phyloP scores from a whole-genome alignment of 345 rosid genomes.

The Clarkia xantiana region DNA sequence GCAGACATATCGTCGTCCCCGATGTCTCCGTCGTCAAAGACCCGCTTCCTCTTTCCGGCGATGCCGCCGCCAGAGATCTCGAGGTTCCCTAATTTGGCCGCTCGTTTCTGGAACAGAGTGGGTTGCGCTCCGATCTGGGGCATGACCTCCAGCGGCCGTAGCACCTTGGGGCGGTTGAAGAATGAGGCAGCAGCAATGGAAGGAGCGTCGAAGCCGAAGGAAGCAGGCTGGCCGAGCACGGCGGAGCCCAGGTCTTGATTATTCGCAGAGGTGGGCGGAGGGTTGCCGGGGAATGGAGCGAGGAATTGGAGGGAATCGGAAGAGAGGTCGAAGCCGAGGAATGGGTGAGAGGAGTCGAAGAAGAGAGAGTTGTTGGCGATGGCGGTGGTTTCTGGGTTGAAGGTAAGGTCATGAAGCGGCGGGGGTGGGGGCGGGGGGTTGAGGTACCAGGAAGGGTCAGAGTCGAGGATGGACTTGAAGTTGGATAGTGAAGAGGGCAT shows the following conservation, averaged over 20 bases:
- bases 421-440: conserved; percentile 34
- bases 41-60: conserved; percentile 11
- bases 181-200: conserved; percentile 7
- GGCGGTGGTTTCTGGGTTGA: conserved; percentile 21
- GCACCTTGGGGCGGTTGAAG: conserved; percentile 8
- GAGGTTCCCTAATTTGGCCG: conserved; percentile 25
- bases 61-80: conserved; percentile 10
- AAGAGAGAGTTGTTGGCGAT: conserved; percentile 8
- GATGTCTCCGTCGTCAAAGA: conserved; percentile 27
- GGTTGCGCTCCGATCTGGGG: conserved; percentile 47
- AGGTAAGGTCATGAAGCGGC: conserved; percentile 26
- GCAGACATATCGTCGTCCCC: conserved; percentile 49
- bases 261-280: conserved; percentile 12
- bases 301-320: conserved; percentile 8
- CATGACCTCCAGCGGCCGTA: conserved; percentile 40
- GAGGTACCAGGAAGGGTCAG: conserved; percentile 17
- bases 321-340: conserved; percentile 6
- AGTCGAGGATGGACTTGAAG: conserved; percentile 58
- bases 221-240: conserved; percentile 7
- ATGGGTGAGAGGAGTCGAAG: conserved; percentile 36
- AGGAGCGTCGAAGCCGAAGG: conserved; percentile 24
- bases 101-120: conserved; percentile 75
- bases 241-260: not conserved
- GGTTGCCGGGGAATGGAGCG: conserved; percentile 19
- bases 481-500: conserved; percentile 12